Conservation (phyloP, 2,329 filamentous ascomycete genomes). For the Bipolaris bicolor region DNA sequence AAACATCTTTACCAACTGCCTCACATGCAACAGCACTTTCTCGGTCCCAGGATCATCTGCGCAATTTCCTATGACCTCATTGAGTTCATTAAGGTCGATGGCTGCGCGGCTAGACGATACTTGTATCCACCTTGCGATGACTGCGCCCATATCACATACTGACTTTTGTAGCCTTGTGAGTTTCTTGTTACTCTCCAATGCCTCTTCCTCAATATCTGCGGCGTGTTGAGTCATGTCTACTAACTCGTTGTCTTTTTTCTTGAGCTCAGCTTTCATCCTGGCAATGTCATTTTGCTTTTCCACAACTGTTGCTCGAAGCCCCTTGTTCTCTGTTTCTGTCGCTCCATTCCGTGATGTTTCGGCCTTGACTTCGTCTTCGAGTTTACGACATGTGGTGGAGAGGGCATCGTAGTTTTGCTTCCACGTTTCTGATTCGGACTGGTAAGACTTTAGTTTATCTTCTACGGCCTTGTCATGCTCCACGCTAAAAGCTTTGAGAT, state of each 20-base stretch:
- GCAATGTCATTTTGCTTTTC: background rate
- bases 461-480: background rate
- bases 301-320: background rate
- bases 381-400: background rate
- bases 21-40: background rate
- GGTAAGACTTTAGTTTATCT: background rate
- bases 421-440: background rate
- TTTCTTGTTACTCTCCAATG: background rate
- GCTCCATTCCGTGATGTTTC: background rate
- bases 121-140: background rate
- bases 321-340: background rate
- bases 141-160: background rate
- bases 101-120: background rate
- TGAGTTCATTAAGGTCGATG: background rate
- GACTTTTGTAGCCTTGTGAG: background rate
- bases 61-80: background rate
- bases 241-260: background rate
- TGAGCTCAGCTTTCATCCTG: background rate
- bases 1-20: background rate
- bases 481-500: background rate
- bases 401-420: background rate
- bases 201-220: background rate
- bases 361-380: background rate
- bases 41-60: background rate
- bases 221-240: background rate